Evolutionary conservation across 495 filamentous ascomycete species (phyloP).

Genomic region (Opeltia flavorubescens): DNA sequence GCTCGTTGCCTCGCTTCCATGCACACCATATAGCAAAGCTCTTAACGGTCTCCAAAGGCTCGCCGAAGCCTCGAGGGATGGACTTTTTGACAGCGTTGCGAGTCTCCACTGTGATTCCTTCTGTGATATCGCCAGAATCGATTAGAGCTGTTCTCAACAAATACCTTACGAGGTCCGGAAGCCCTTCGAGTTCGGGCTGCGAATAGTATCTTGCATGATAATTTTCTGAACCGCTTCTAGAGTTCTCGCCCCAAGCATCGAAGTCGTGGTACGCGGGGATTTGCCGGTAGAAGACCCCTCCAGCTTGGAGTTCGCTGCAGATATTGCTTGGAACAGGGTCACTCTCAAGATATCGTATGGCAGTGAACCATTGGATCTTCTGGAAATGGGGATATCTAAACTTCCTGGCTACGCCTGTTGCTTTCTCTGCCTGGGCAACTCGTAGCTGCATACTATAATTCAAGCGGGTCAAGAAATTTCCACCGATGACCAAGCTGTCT

Average conservation of each 20-base stretch:
- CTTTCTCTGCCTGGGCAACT: constrained; percentile 57
- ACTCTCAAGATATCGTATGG: constrained; percentile 49
- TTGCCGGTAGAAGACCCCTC: constrained; percentile 39
- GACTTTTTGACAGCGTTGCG: constrained; percentile 47
- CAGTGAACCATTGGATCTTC: constrained; percentile 60
- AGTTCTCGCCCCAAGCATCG: constrained; percentile 37
- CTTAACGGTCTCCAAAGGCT: constrained; percentile 46
- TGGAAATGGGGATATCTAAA: constrained; percentile 64
- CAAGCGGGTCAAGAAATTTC: constrained; percentile 59
- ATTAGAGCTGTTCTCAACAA: constrained; percentile 57
- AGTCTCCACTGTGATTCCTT: constrained; percentile 40
- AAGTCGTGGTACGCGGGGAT: constrained; percentile 45
- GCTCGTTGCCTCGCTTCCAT: constrained; percentile 62
- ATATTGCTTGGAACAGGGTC: constrained; percentile 51
- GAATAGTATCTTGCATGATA: constrained; percentile 54
- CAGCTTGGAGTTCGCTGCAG: constrained; percentile 39
- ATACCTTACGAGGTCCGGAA: constrained; percentile 48
- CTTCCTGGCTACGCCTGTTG: constrained; percentile 53
- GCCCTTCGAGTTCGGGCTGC: constrained; percentile 52
- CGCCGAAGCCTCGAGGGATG: constrained; percentile 48
- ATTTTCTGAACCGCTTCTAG: constrained; percentile 27
- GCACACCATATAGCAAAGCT: constrained; percentile 57
- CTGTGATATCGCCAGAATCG: constrained; percentile 44
- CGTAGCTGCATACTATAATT: constrained; percentile 62
- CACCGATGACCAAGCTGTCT: constrained; percentile 63